These are phyloP conservation scores for Carex myosuroides DNA, from an alignment of 176 grass and related monocot genomes.

Conservation along the genomic window DNA sequence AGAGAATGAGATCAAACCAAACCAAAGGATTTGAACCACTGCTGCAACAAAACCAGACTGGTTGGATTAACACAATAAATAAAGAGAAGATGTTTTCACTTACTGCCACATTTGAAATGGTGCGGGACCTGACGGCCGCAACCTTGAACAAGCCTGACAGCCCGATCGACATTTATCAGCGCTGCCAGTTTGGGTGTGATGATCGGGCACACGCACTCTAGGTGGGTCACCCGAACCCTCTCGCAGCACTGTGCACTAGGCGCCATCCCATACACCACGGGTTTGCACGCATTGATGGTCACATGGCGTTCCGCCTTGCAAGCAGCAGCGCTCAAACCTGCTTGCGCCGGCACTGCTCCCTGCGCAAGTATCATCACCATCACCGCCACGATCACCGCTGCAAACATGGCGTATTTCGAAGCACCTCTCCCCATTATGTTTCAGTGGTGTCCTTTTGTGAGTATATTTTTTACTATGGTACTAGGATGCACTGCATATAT, in stretches of 20 bases:
- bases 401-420: not conserved
- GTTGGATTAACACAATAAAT: not conserved
- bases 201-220: not conserved
- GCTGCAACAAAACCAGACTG: not conserved
- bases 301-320: not conserved
- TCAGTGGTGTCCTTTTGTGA: not conserved
- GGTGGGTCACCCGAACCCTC: not conserved
- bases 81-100: not conserved
- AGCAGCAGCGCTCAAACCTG: not conserved
- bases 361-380: not conserved
- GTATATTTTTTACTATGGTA: not conserved
- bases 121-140: not conserved
- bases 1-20: not conserved
- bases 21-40: not conserved
- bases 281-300: not conserved
- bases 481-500: not conserved
- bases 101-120: conserved; percentile 17
- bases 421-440: not conserved
- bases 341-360: not conserved
- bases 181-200: not conserved
- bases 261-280: not conserved
- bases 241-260: not conserved
- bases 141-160: not conserved
- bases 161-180: not conserved
- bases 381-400: not conserved